phyloP scores from a whole-genome alignment of 2,329 filamentous ascomycete species.

The Colletotrichum higginsianum region DNA sequence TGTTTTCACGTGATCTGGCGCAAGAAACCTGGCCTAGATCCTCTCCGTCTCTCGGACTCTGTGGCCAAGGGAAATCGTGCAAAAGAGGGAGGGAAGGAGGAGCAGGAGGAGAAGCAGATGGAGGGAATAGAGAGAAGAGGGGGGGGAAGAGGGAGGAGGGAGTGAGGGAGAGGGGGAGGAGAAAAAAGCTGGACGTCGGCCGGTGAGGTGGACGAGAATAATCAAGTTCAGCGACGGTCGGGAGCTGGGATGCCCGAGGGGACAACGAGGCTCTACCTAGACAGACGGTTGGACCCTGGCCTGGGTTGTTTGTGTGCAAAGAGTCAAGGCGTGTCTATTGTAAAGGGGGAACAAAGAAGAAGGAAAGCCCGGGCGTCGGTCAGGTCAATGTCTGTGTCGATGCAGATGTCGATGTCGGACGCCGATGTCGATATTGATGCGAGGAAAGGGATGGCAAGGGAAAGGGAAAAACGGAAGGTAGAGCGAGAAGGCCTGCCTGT shows the following conservation, averaged over 20 bases:
- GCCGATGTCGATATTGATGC: background rate
- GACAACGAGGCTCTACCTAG: too few relatives aligned
- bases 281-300: too few relatives aligned
- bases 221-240: background rate
- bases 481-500: too few relatives aligned
- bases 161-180: background rate
- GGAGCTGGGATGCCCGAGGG: background rate
- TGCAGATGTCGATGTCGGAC: too few relatives aligned
- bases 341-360: too few relatives aligned
- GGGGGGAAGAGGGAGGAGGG: background rate
- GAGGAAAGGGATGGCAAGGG: background rate
- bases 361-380: too few relatives aligned
- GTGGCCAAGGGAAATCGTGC: background rate
- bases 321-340: too few relatives aligned
- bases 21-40: conserved; percentile 14
- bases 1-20: conserved; percentile 37
- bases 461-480: background rate
- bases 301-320: too few relatives aligned
- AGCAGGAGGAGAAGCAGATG: background rate
- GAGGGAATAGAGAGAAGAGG: conserved; percentile 4
- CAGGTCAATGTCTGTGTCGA: too few relatives aligned
- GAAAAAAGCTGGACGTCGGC: conserved; percentile 1
- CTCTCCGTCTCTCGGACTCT: background rate
- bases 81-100: background rate
- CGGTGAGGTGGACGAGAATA: background rate